Percentiles rank a stretch among this genome's conserved stretches.
These are phyloP conservation scores for Alternaria brassicae DNA, from an alignment of 2,329 filamentous ascomycete species.

Conservation along the genomic window DNA sequence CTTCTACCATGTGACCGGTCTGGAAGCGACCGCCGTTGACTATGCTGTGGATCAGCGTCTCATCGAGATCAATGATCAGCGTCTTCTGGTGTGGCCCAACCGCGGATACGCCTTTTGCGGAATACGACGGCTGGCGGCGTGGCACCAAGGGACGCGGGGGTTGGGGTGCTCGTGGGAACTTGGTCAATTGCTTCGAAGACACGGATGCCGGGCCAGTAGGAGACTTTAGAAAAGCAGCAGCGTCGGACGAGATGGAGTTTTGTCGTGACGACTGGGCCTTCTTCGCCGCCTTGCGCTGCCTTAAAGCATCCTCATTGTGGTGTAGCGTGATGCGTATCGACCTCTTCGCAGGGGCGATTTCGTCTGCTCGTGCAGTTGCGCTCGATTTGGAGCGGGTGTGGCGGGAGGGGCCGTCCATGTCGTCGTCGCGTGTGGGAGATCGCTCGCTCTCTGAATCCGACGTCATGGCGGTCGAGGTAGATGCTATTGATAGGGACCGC, in stretches of 20 bases:
- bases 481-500: constrained; percentile 53
- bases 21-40: constrained; percentile 95
- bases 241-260: constrained; percentile 50
- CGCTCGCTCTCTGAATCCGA: constrained; percentile 72
- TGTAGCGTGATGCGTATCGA: constrained; percentile 92
- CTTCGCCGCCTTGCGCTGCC: constrained; percentile 75
- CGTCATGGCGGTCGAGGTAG: constrained; percentile 69
- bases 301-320: constrained; percentile 77
- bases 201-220: constrained; percentile 78
- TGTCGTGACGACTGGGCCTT: constrained; percentile 56
- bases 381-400: constrained; percentile 70
- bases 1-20: constrained; percentile 98
- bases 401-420: constrained; percentile 52
- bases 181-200: constrained; percentile 71
- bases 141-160: constrained; percentile 91
- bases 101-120: constrained; percentile 51
- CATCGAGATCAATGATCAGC: constrained; percentile 91
- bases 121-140: constrained; percentile 85
- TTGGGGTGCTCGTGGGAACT: constrained; percentile 87
- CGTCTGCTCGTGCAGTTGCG: constrained; percentile 60
- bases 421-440: constrained; percentile 38
- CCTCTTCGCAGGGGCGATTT: constrained; percentile 71
- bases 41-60: constrained; percentile 97
- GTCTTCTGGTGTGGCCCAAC: constrained; percentile 74
- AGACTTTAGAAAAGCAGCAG: constrained; percentile 81